Evolutionary conservation across 2,329 filamentous ascomycete species (phyloP).

Genomic region (Fusarium graminum): DNA sequence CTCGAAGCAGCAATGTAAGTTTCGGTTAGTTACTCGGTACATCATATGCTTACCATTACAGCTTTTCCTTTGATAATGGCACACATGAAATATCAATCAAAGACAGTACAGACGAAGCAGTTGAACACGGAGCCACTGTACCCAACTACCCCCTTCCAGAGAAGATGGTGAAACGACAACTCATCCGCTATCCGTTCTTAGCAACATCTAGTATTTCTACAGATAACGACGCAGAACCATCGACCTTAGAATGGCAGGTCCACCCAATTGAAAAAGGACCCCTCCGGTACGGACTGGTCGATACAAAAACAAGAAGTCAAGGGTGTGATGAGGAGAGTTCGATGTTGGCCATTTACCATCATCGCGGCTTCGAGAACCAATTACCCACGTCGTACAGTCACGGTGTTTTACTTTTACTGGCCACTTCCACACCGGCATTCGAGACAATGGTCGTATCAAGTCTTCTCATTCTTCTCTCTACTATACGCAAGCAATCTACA

Average conservation of each 20-base stretch:
- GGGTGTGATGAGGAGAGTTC: fast-evolving
- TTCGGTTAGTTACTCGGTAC: fast-evolving
- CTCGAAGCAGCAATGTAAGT: constrained; percentile 25
- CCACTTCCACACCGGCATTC: neutral
- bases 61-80: neutral
- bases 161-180: neutral
- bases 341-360: constrained; percentile 16
- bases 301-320: fast-evolving
- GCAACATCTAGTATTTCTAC: fast-evolving
- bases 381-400: neutral
- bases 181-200: constrained; percentile 1
- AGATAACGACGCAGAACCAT: fast-evolving
- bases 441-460: neutral
- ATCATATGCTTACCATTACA: neutral
- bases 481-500: neutral
- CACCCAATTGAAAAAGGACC: neutral
- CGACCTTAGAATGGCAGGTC: constrained; percentile 1
- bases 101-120: neutral
- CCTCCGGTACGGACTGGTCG: constrained; percentile 18
- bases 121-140: fast-evolving
- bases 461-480: constrained; percentile 6
- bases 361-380: constrained; percentile 17
- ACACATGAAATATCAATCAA: neutral
- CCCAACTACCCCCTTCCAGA: neutral
- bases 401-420: constrained; percentile 1